phyloP scores from a whole-genome alignment of 148 eudicot species.

The Agrostemma githago region DNA sequence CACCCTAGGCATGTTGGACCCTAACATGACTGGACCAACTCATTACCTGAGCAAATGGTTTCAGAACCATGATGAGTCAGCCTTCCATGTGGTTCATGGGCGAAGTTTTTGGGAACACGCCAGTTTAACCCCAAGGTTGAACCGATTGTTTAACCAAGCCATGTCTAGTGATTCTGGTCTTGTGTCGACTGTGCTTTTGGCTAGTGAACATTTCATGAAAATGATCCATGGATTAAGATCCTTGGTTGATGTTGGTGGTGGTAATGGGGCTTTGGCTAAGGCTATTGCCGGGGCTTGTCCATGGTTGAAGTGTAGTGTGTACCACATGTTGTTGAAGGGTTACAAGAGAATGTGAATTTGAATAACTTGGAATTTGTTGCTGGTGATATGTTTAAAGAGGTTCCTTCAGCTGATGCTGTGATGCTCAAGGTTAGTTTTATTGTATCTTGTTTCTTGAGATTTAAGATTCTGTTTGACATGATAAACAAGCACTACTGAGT shows the following conservation, averaged over 20 bases:
- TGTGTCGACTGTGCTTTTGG: too few relatives aligned
- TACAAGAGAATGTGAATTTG: slow-evolving; percentile 5
- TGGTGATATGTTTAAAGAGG: slow-evolving; percentile 17
- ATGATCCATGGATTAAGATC: too few relatives aligned
- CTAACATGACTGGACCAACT: too few relatives aligned
- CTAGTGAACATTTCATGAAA: too few relatives aligned
- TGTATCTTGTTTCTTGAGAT: too few relatives aligned
- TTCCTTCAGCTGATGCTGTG: too few relatives aligned
- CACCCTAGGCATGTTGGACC: too few relatives aligned
- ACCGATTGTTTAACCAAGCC: too few relatives aligned
- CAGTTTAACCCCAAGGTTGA: not conserved
- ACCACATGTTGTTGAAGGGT: slow-evolving; percentile 30
- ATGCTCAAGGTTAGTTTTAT: too few relatives aligned
- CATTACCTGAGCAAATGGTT: slow-evolving; percentile 23
- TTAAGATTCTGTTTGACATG: slow-evolving; percentile 27
- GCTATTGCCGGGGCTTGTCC: slow-evolving; percentile 34
- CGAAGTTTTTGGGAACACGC: slow-evolving; percentile 21
- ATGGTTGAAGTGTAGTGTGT: slow-evolving; percentile 20
- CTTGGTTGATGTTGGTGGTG: too few relatives aligned
- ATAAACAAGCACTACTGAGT: too few relatives aligned
- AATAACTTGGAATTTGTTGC: slow-evolving; percentile 27
- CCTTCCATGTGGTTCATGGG: slow-evolving; percentile 15
- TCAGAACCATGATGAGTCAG: slow-evolving; percentile 8
- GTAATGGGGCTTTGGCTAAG: not conserved
- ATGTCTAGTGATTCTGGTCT: too few relatives aligned